Evolutionary conservation across 352 stramenopile genomes (phyloP).

Genomic region (Ochromonadaceae sp.): DNA sequence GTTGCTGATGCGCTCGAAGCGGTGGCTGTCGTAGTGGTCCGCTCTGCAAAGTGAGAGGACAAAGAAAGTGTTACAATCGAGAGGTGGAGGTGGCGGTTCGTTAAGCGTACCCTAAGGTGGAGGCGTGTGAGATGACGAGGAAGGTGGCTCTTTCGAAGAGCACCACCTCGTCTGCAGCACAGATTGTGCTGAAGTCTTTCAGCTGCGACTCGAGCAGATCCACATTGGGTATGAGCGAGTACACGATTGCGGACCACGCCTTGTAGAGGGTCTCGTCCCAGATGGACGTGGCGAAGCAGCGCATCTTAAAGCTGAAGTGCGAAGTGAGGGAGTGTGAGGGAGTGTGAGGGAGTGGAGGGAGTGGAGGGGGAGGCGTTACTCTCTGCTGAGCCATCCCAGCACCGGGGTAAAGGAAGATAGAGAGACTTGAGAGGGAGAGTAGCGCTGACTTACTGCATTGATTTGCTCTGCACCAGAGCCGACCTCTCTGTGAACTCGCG

Average conservation of each 20-base stretch:
- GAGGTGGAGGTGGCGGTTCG: not conserved
- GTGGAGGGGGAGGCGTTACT: not conserved
- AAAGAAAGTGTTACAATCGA: not conserved
- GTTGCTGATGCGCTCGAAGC: constrained; percentile 99
- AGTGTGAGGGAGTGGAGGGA: not conserved
- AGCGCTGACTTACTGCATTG: constrained; percentile 2
- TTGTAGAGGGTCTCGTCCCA: constrained; percentile 99
- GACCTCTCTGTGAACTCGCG: constrained; percentile 84
- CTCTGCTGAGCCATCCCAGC: too few relatives aligned
- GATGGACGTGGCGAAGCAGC: constrained; percentile 94
- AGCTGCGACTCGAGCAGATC: constrained; percentile 83
- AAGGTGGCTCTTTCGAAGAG: constrained; percentile 97
- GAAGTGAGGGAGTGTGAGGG: not conserved
- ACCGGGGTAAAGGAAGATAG: too few relatives aligned
- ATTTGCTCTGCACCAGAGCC: constrained; percentile 64
- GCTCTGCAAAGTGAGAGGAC: too few relatives aligned
- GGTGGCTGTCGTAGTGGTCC: constrained; percentile 83
- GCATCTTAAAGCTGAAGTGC: constrained; percentile 41
- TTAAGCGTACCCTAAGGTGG: constrained; percentile 32
- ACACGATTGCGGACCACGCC: constrained; percentile 97
- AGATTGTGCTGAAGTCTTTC: constrained; percentile 90
- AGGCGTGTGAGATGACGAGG: constrained; percentile 91
- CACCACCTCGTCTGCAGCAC: constrained; percentile 70
- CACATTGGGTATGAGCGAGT: constrained; percentile 98
- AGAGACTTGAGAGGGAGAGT: too few relatives aligned